phyloP scores from a whole-genome alignment of 371 early-diverging fungal genomes.

The Mycotypha africana region DNA sequence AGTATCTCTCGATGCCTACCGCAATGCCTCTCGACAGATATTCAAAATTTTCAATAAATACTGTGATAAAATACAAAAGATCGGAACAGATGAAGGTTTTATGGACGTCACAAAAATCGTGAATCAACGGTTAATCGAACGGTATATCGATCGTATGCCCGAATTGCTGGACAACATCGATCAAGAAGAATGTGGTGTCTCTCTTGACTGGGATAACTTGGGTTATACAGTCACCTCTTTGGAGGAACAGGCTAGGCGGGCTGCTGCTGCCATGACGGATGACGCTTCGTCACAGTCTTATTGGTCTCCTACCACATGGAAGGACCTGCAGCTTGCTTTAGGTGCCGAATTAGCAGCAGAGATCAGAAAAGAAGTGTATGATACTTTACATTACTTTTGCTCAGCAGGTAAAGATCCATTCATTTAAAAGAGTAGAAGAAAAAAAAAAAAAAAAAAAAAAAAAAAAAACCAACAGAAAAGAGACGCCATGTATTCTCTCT shows the following conservation, averaged over 20 bases:
- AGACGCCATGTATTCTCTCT: too few relatives aligned
- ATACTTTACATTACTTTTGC: conserved; percentile 76
- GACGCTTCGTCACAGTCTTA: too few relatives aligned
- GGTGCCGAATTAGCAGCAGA: conserved; percentile 68
- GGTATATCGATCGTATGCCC: conserved; percentile 33
- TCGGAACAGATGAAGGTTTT: conserved; percentile 84
- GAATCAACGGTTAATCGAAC: conserved; percentile 45
- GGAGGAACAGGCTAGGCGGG: conserved; percentile 15
- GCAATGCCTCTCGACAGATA: conserved; percentile 64
- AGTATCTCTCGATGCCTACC: conserved; percentile 82
- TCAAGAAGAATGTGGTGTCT: conserved; percentile 11
- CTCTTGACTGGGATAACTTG: conserved; percentile 29
- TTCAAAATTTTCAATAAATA: conserved; percentile 61
- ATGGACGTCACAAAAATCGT: conserved; percentile 78
- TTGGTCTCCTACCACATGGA: conserved; percentile 36
- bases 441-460: too few relatives aligned
- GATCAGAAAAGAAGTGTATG: conserved; percentile 59
- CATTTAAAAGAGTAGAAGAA: not conserved
- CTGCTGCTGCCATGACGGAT: not conserved
- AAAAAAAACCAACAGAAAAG: too few relatives aligned
- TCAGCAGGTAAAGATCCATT: conserved; percentile 81
- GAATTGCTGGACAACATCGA: conserved; percentile 17
- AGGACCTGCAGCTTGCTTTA: conserved; percentile 67
- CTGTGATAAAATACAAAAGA: conserved; percentile 53
- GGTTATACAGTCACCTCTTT: conserved; percentile 17